phyloP scores from a whole-genome alignment of 495 filamentous ascomycete species.

The Penicillium tannophilum region DNA sequence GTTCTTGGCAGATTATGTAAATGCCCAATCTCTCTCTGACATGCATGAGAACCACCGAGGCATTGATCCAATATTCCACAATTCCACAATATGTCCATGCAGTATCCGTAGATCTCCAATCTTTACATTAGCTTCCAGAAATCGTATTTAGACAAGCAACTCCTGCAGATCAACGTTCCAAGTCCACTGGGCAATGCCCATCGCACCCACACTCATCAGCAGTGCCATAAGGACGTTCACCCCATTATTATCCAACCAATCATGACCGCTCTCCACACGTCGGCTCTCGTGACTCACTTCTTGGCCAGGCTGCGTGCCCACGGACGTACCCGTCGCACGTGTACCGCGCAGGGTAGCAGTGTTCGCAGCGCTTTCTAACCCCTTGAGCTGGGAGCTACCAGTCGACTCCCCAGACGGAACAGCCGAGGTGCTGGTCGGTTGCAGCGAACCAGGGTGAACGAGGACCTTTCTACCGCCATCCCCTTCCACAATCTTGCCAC shows the following conservation, averaged over 20 bases:
- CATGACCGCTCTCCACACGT: constrained; percentile 69
- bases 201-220: constrained; percentile 76
- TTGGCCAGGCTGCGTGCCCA: constrained; percentile 15
- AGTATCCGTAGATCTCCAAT: neutral
- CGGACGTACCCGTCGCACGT: constrained; percentile 18
- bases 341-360: constrained; percentile 32
- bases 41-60: neutral
- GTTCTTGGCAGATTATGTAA: constrained; percentile 2
- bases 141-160: constrained; percentile 1
- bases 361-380: constrained; percentile 39
- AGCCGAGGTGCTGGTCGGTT: constrained; percentile 8
- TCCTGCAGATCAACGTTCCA: constrained; percentile 39
- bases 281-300: constrained; percentile 63
- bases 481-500: constrained; percentile 87
- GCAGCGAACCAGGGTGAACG: constrained; percentile 36
- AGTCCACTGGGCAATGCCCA: constrained; percentile 56
- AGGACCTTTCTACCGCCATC: constrained; percentile 71
- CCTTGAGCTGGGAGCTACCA: constrained; percentile 21
- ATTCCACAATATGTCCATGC: neutral
- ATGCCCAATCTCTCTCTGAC: neutral
- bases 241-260: constrained; percentile 88
- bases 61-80: neutral
- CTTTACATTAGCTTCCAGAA: neutral
- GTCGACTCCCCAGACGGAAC: constrained; percentile 7
- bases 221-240: constrained; percentile 91